phyloP scores from a whole-genome alignment of 768 basidiomycete species.

The Mycena epipterygia region DNA sequence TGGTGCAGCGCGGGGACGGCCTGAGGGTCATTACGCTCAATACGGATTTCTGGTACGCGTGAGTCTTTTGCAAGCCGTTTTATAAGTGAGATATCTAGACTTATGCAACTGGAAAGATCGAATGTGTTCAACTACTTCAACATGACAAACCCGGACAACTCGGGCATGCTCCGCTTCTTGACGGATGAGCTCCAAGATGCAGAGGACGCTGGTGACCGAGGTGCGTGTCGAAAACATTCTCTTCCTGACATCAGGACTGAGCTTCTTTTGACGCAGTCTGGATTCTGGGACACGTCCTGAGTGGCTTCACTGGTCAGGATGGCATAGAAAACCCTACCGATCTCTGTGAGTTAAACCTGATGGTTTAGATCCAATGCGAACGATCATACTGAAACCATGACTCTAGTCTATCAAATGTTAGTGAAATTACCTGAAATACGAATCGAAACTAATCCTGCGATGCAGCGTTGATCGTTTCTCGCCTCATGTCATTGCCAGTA shows the following conservation, averaged over 20 bases:
- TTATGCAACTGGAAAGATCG: conserved; percentile 52
- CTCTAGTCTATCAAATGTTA: conserved; percentile 56
- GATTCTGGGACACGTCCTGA: conserved; percentile 68
- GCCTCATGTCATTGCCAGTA: conserved; percentile 82
- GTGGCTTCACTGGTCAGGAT: conserved; percentile 72
- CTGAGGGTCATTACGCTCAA: conserved; percentile 81
- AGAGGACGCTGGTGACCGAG: conserved; percentile 81
- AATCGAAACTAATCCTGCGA: conserved; percentile 10
- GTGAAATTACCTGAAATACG: conserved; percentile 31
- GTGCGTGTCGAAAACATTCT: conserved; percentile 48
- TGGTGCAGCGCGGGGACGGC: conserved; percentile 74
- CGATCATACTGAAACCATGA: conserved; percentile 20
- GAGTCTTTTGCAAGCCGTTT: conserved; percentile 43
- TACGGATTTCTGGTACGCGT: conserved; percentile 74
- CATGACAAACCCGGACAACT: conserved; percentile 74
- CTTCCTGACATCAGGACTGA: neutral
- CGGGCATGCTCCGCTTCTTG: conserved; percentile 83
- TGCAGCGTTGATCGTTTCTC: conserved; percentile 79
- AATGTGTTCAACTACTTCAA: conserved; percentile 87
- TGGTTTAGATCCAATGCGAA: neutral
- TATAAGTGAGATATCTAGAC: conserved; percentile 14
- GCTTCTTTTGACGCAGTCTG: conserved; percentile 49
- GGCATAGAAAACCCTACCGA: conserved; percentile 81
- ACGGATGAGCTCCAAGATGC: conserved; percentile 84
- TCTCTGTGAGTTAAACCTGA: conserved; percentile 64